A percentile compares a stretch with the other conserved stretches of the same genome.
phyloP scores from a whole-genome alignment of 2,329 filamentous ascomycete genomes.

The Penicillium crustosum region DNA sequence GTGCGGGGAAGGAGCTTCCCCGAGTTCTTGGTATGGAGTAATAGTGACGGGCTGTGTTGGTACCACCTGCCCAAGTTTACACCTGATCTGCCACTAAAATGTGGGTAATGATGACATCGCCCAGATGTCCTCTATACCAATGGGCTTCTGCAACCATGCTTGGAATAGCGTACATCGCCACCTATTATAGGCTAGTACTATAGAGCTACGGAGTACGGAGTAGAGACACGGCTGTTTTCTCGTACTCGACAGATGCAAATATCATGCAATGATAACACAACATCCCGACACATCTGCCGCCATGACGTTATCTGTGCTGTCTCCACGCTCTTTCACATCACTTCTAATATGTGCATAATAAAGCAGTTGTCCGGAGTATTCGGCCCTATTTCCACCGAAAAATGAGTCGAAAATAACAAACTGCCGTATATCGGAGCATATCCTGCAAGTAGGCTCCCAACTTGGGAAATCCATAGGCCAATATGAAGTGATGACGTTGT shows the following conservation, averaged over 20 bases:
- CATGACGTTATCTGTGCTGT: not conserved
- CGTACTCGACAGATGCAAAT: not conserved
- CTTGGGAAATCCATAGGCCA: not conserved
- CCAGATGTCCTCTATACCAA: conserved; percentile 8
- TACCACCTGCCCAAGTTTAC: conserved; percentile 1
- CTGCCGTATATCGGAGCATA: not conserved
- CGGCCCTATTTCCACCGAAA: not conserved
- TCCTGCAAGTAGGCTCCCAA: not conserved
- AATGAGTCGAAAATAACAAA: not conserved
- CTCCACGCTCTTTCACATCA: not conserved
- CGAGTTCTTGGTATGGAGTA: conserved; percentile 3
- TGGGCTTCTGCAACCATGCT: not conserved
- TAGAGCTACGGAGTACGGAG: not conserved
- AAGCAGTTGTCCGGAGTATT: not conserved
- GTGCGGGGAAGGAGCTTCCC: conserved; percentile 17
- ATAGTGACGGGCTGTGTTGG: conserved; percentile 3
- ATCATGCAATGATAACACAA: not conserved
- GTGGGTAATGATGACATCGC: conserved; percentile 17
- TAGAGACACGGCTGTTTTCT: not conserved
- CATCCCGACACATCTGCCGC: not conserved
- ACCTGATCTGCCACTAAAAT: not conserved
- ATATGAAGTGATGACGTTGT: conserved; percentile 10
- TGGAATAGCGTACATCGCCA: not conserved
- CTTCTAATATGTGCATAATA: not conserved
- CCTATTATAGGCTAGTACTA: not conserved